A percentile compares a stretch with the other conserved stretches of the same genome.
phyloP scores from a whole-genome alignment of 305 asterid genomes.

The Fraxinus sp. region DNA sequence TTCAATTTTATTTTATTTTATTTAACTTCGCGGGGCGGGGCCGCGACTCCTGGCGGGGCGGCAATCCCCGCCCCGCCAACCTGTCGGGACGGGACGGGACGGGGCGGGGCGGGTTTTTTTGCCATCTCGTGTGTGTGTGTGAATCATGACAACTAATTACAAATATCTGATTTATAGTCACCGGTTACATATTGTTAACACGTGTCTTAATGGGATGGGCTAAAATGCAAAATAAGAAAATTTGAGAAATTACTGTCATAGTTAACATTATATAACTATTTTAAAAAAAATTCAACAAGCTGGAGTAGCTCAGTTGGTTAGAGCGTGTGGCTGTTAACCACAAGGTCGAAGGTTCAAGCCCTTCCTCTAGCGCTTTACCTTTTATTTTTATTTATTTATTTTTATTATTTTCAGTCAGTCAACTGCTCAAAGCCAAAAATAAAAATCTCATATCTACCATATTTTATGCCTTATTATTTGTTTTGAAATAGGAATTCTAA shows the following conservation, averaged over 20 bases:
- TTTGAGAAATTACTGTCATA: background rate
- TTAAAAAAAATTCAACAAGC: constrained; percentile 16
- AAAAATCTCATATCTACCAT: background rate
- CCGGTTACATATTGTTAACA: background rate
- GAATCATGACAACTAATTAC: background rate
- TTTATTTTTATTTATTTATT: too few relatives aligned
- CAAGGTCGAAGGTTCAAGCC: constrained; percentile 77
- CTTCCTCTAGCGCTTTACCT: constrained; percentile 46
- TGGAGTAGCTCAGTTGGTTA: constrained; percentile 82
- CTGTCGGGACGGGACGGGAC: too few relatives aligned
- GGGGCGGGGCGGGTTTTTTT: too few relatives aligned
- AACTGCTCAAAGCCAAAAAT: background rate
- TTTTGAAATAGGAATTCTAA: background rate
- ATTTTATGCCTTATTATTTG: background rate
- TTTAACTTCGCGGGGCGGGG: too few relatives aligned
- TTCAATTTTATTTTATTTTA: too few relatives aligned
- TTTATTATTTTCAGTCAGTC: background rate
- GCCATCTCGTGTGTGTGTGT: too few relatives aligned
- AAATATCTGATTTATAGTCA: background rate
- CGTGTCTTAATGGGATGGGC: background rate
- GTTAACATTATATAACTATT: background rate
- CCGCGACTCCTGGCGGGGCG: too few relatives aligned
- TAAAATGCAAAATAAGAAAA: background rate
- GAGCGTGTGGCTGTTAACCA: constrained; percentile 89
- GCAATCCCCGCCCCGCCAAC: too few relatives aligned